Base-by-base conservation (phyloP, 768 basidiomycete species). In the Rossbeevera mucosa region DNA sequence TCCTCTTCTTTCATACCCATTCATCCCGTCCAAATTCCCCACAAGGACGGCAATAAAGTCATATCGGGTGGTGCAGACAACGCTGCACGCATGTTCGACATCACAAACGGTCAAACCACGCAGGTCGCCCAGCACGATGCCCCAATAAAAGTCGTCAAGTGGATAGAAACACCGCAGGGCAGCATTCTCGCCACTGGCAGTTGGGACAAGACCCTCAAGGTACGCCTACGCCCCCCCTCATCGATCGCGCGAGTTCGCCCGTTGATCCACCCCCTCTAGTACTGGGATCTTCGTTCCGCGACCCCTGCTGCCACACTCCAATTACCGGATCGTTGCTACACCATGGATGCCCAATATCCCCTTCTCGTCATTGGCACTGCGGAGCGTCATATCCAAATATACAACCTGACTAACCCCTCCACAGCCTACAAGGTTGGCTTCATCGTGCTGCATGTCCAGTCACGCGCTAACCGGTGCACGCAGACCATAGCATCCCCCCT, bases 201-300 rank as follows among this genome's bases (percentile, higher is more conserved):
- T 48, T 99, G 96, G 96, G 95, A 99, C 70, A 95, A 95, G 72
- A 95, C 91, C 2, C 71, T 98, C 65, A 95, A 94, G 78, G 94
- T 94, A 58, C 3, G 54, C 57, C 1, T 44, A 41, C 46, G 53
- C 28, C 47, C n/a, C 46, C n/a, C 22, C 29, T n/a, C n/a, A 7
- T 36, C 44, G 24, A 26, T 38, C 43, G 42, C 43, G 42, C 31
- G 25, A 51, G 24, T 25, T 14, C 7, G 38, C 5, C 5, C 12
- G 28, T 45, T 55, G 44, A 48, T 43, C 42, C 44, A 28, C n/a
- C 29, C 6, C 36, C 20, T n/a, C 36, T 60, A 96, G 92, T 97
- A 96, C 63, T 98, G 94, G 94, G 92, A 96, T 70, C 69, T 94
- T 55, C 82, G 91, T 28, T 76, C 81, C 2, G 70, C 85, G n/a